A percentile compares a stretch with the other conserved stretches of the same genome.
Conservation (phyloP, 2,329 filamentous ascomycete species). For the Claviceps digitariae region DNA sequence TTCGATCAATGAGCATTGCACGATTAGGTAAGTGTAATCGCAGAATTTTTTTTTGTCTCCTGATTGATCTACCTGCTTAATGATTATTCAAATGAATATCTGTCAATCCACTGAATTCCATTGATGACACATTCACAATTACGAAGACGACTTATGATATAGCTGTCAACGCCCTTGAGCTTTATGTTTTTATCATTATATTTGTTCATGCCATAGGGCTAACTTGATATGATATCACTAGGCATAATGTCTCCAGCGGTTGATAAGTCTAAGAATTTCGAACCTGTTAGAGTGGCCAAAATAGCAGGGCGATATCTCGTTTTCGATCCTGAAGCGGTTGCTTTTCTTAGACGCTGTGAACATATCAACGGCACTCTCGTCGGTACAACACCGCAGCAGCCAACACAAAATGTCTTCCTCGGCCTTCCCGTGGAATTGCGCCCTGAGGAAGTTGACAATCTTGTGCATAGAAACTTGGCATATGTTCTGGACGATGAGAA, state of each 20-base stretch:
- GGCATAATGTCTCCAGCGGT: background rate
- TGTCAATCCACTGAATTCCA: conserved; percentile 46
- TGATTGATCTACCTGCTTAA: conserved; percentile 8
- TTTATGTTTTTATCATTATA: background rate
- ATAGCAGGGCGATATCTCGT: conserved; percentile 74
- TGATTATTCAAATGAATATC: conserved; percentile 41
- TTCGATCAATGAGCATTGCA: background rate
- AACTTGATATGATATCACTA: background rate
- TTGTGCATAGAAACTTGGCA: conserved; percentile 64
- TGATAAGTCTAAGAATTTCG: background rate
- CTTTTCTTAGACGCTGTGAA: conserved; percentile 63
- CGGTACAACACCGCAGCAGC: conserved; percentile 80
- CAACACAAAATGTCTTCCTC: conserved; percentile 89
- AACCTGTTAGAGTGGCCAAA: conserved; percentile 62
- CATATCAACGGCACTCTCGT: conserved; percentile 77
- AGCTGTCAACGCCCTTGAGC: background rate
- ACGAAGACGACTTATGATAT: conserved; percentile 31
- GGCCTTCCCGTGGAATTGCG: conserved; percentile 81
- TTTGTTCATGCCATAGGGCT: background rate
- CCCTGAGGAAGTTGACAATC: conserved; percentile 72
- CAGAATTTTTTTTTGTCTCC: background rate
- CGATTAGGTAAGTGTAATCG: background rate
- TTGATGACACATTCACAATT: conserved; percentile 30
- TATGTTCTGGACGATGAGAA: conserved; percentile 69
- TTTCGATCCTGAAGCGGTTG: conserved; percentile 73